A percentile compares a stretch with the other conserved stretches of the same genome.
phyloP scores from a whole-genome alignment of 2,329 filamentous ascomycete genomes.

The Emmonsia crescens region DNA sequence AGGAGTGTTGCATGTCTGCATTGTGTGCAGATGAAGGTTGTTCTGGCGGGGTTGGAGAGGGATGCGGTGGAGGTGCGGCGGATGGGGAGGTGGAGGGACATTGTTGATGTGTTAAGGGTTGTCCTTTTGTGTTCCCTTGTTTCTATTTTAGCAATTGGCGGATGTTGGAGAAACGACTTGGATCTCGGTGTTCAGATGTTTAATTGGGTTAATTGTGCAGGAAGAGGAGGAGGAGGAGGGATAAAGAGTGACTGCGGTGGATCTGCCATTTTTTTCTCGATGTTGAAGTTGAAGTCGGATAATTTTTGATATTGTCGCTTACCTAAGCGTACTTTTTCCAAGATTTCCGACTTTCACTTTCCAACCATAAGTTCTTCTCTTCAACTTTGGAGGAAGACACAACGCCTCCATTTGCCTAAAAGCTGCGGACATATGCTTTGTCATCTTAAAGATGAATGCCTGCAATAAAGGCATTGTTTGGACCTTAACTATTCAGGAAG shows the following conservation, averaged over 20 bases:
- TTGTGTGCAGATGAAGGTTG: conserved; percentile 44
- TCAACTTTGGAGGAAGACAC: not conserved
- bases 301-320: conserved; percentile 13
- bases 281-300: conserved; percentile 8
- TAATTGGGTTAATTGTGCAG: not conserved
- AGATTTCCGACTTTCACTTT: not conserved
- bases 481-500: conserved; percentile 14
- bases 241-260: conserved; percentile 4
- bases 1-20: conserved; percentile 76
- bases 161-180: not conserved
- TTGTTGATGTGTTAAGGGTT: not conserved
- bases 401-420: not conserved
- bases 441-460: not conserved
- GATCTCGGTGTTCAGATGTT: conserved; percentile 13
- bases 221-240: conserved; percentile 19
- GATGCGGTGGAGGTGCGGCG: conserved; percentile 15
- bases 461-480: not conserved
- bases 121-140: conserved; percentile 12
- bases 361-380: not conserved
- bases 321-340: conserved; percentile 20
- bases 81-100: conserved; percentile 24
- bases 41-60: conserved; percentile 18
- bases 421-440: not conserved
- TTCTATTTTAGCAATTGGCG: conserved; percentile 6
- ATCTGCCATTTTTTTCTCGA: conserved; percentile 11